A percentile compares a stretch with the other conserved stretches of the same genome.
Conservation (phyloP, 2,329 filamentous ascomycete species). For the Stylonectria norvegica region DNA sequence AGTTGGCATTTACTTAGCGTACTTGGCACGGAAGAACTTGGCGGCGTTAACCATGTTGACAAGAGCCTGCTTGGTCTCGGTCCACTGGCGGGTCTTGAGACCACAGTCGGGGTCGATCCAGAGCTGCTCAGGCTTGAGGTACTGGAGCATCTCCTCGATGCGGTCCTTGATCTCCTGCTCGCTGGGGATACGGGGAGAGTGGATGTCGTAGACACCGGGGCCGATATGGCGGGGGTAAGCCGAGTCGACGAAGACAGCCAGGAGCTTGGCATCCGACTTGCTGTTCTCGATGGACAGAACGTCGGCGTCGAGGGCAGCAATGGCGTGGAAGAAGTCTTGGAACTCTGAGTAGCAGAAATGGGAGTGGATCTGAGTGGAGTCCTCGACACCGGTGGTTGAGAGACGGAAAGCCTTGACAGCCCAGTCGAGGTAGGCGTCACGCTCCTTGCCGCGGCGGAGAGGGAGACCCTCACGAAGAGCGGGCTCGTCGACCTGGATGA, state of each 20-base stretch:
- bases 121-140: conserved; percentile 96
- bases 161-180: conserved; percentile 98
- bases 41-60: conserved; percentile 97
- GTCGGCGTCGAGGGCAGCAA: conserved; percentile 94
- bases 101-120: conserved; percentile 99
- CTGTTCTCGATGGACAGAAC: conserved; percentile 99
- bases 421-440: conserved; percentile 95
- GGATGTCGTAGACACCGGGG: conserved; percentile 99
- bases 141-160: conserved; percentile 95
- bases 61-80: conserved; percentile 95
- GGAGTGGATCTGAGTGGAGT: conserved; percentile 98
- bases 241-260: conserved; percentile 97
- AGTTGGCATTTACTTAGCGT: conserved; percentile 56
- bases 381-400: conserved; percentile 85
- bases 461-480: conserved; percentile 99
- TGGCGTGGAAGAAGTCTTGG: conserved; percentile 99
- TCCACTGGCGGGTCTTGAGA: conserved; percentile 98
- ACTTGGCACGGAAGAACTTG: conserved; percentile 93
- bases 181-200: conserved; percentile 94
- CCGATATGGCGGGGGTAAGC: conserved; percentile 98
- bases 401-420: conserved; percentile 98
- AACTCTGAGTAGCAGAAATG: conserved; percentile 99
- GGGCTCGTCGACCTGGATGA: conserved; percentile 99
- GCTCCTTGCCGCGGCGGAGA: conserved; percentile 88
- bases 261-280: conserved; percentile 99